Conservation (phyloP, 208 protist genomes). For the Crithidia fasciculata region DNA sequence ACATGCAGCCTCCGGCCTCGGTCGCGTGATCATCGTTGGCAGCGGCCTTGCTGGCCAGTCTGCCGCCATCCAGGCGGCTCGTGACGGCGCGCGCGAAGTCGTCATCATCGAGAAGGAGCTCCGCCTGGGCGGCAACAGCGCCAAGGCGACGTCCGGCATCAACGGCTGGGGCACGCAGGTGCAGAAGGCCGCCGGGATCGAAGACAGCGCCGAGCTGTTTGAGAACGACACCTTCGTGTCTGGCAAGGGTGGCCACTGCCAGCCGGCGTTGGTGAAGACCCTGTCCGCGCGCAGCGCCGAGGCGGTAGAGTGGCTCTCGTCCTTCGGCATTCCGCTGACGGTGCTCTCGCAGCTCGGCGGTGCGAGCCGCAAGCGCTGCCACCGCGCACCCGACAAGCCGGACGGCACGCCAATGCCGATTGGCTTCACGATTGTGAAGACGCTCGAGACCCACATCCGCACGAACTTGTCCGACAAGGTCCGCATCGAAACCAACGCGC, state of each 20-base stretch:
- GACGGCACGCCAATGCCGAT: constrained; percentile 88
- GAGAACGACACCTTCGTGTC: constrained; percentile 78
- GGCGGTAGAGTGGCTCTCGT: constrained; percentile 78
- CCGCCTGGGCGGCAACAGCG: constrained; percentile 95
- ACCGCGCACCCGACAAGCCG: constrained; percentile 72
- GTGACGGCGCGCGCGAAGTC: constrained; percentile 79
- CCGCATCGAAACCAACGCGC: constrained; percentile 60
- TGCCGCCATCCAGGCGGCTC: constrained; percentile 80
- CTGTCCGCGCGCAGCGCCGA: constrained; percentile 76
- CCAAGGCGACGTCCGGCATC: constrained; percentile 97
- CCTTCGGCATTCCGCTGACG: constrained; percentile 86
- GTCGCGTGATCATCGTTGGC: constrained; percentile 81
- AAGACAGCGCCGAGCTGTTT: constrained; percentile 75
- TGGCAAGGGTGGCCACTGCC: constrained; percentile 67
- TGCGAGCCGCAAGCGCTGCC: constrained; percentile 83
- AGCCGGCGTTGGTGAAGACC: constrained; percentile 79
- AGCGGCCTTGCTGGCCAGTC: constrained; percentile 82
- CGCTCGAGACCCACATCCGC: constrained; percentile 84
- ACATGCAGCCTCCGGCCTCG: constrained; percentile 43
- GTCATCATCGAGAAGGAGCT: constrained; percentile 92
- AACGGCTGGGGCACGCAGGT: constrained; percentile 90
- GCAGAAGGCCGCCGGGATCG: constrained; percentile 69
- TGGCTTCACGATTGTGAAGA: constrained; percentile 90
- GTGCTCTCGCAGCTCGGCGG: constrained; percentile 92
- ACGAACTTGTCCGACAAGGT: constrained; percentile 54